Conservation (phyloP, 805 yeast genomes). For the Zygoascus tannicola region DNA sequence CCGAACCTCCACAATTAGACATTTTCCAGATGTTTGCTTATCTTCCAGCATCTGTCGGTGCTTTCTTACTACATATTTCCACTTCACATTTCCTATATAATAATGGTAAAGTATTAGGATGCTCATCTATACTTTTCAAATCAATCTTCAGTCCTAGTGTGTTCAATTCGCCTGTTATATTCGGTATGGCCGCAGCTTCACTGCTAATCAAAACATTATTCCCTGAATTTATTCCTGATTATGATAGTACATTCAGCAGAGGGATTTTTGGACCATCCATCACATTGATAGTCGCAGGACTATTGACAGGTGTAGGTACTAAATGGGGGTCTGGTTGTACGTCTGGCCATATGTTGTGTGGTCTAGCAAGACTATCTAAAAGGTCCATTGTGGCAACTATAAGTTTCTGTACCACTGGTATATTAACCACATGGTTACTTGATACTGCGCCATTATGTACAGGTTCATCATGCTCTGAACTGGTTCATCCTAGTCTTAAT, state of each 20-base stretch:
- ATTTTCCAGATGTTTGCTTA: conserved; percentile 45
- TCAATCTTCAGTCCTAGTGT: conserved; percentile 23
- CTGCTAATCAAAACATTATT: conserved; percentile 16
- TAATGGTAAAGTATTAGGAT: conserved; percentile 38
- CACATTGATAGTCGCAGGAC: conserved; percentile 29
- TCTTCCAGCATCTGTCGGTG: conserved; percentile 37
- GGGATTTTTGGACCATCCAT: conserved; percentile 8
- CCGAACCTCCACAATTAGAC: neutral
- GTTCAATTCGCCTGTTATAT: conserved; percentile 26
- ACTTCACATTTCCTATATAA: conserved; percentile 35
- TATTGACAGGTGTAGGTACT: conserved; percentile 41
- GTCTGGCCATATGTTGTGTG: conserved; percentile 46
- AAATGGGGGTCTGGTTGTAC: conserved; percentile 43
- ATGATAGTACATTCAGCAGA: conserved; percentile 5
- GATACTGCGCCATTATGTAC: conserved; percentile 15
- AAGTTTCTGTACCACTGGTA: conserved; percentile 31
- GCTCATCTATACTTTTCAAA: conserved; percentile 36
- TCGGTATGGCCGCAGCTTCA: conserved; percentile 31
- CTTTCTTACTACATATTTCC: conserved; percentile 37
- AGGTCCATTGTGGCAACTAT: conserved; percentile 40
- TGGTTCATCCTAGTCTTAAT: conserved; percentile 11
- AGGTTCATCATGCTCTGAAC: conserved; percentile 8
- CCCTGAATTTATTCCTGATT: conserved; percentile 28
- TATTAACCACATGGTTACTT: conserved; percentile 15
- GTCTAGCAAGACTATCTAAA: conserved; percentile 37